Conservation (phyloP, 495 filamentous ascomycete species). For the Baudoinia panamericana region DNA sequence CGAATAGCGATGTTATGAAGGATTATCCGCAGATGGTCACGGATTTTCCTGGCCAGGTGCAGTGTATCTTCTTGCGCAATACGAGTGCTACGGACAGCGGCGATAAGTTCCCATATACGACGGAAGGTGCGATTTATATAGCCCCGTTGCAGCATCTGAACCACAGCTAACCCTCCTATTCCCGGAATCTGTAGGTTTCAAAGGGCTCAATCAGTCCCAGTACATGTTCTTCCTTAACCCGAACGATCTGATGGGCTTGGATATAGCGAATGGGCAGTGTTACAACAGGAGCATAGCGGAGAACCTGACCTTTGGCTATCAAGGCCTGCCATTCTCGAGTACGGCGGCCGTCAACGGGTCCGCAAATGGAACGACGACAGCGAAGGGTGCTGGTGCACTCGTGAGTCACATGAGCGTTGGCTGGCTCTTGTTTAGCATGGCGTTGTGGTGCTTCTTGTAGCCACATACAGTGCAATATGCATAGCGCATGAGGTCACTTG, state of each 20-base stretch:
- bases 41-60: slow-evolving; percentile 55
- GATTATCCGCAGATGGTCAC: slow-evolving; percentile 55
- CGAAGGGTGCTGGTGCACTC: too few species aligned
- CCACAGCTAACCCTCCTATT: too few species aligned
- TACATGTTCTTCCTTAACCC: slow-evolving; percentile 71
- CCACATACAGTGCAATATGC: too few species aligned
- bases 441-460: too few species aligned
- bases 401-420: too few species aligned
- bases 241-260: slow-evolving; percentile 53
- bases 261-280: slow-evolving; percentile 59
- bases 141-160: too few species aligned
- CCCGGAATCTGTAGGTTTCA: too few species aligned
- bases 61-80: slow-evolving; percentile 70
- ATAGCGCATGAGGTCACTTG: too few species aligned
- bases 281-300: slow-evolving; percentile 48
- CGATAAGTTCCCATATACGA: slow-evolving; percentile 51
- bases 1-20: slow-evolving; percentile 63
- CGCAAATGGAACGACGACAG: slow-evolving; percentile 3
- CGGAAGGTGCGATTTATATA: too few species aligned
- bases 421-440: too few species aligned
- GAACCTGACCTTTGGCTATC: slow-evolving; percentile 55
- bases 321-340: slow-evolving; percentile 30
- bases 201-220: slow-evolving; percentile 43
- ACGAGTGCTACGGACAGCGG: slow-evolving; percentile 49
- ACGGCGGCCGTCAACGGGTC: slow-evolving; percentile 2